phyloP scores from a whole-genome alignment of 208 protist species.

The Leishmania arabica region DNA sequence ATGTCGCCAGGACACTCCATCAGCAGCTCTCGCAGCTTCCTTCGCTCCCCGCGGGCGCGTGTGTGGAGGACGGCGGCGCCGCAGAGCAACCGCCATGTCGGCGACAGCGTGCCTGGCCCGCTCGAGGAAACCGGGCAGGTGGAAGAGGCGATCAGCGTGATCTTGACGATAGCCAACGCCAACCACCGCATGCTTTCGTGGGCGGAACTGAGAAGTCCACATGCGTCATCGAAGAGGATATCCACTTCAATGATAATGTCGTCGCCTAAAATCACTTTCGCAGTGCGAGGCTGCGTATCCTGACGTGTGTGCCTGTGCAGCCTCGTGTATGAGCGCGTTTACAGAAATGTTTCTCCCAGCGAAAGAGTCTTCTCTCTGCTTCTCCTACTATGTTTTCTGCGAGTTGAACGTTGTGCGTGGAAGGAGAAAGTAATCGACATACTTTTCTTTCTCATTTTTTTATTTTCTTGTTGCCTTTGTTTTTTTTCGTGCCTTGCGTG shows the following conservation, averaged over 20 bases:
- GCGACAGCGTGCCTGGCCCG: neutral
- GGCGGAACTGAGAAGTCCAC: neutral
- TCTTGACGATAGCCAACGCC: neutral
- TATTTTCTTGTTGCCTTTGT: too few species aligned
- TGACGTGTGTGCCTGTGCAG: neutral
- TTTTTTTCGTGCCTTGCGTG: too few species aligned
- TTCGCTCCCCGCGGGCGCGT: neutral
- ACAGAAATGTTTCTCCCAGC: too few species aligned
- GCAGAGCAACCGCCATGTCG: neutral
- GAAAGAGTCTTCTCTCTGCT: too few species aligned
- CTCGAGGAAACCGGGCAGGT: neutral
- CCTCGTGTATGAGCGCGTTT: neutral
- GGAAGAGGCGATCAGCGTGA: neutral
- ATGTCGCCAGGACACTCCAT: neutral
- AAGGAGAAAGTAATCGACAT: too few species aligned
- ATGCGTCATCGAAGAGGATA: slow-evolving; percentile 11
- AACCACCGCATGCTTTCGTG: neutral
- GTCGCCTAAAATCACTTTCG: neutral
- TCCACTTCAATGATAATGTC: neutral
- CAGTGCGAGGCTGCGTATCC: neutral
- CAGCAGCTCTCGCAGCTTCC: neutral
- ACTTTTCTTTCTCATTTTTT: too few species aligned
- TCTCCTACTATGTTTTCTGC: too few species aligned
- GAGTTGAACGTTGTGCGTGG: too few species aligned
- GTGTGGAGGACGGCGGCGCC: slow-evolving; percentile 5